A percentile compares a stretch with the other conserved stretches of the same genome.
phyloP scores from a whole-genome alignment of 2,329 filamentous ascomycete genomes.

The Penicillium decumbens region DNA sequence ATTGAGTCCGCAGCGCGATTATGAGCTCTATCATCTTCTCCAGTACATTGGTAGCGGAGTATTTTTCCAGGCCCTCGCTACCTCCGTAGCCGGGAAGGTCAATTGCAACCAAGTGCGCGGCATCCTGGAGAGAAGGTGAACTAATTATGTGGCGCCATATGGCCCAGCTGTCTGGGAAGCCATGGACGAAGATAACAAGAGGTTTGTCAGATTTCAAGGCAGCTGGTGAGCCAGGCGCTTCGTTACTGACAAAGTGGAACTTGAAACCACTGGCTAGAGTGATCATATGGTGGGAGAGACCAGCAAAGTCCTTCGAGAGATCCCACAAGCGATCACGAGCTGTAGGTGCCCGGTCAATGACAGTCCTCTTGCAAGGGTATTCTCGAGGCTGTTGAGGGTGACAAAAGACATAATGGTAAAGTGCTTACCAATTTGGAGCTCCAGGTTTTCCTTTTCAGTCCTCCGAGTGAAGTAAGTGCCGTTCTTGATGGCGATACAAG shows the following conservation, averaged over 20 bases:
- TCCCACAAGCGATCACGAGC: conserved; percentile 54
- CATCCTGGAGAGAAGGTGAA: conserved; percentile 35
- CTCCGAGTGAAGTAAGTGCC: conserved; percentile 38
- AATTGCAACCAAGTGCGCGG: conserved; percentile 50
- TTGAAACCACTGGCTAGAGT: conserved; percentile 47
- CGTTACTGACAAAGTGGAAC: conserved; percentile 53
- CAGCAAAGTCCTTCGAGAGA: conserved; percentile 45
- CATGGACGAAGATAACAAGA: conserved; percentile 54
- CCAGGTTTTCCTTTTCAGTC: conserved; percentile 39
- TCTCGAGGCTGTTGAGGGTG: not conserved
- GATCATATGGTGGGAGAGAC: conserved; percentile 51
- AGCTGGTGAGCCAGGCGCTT: conserved; percentile 21
- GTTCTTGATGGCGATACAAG: conserved; percentile 24
- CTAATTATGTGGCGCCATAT: conserved; percentile 51
- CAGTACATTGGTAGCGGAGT: conserved; percentile 49
- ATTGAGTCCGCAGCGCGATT: conserved; percentile 47
- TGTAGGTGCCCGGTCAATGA: conserved; percentile 21
- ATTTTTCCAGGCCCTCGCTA: conserved; percentile 49
- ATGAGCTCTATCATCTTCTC: conserved; percentile 54
- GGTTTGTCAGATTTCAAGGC: conserved; percentile 26
- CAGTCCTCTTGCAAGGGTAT: not conserved
- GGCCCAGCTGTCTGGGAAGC: conserved; percentile 56
- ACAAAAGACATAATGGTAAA: not conserved
- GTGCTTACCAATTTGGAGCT: conserved; percentile 40
- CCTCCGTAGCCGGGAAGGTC: conserved; percentile 59